Percentiles rank a stretch among this genome's conserved stretches.
These are phyloP conservation scores for Epichloe festucae DNA, from an alignment of 2,329 filamentous ascomycete genomes.

Conservation along the genomic window DNA sequence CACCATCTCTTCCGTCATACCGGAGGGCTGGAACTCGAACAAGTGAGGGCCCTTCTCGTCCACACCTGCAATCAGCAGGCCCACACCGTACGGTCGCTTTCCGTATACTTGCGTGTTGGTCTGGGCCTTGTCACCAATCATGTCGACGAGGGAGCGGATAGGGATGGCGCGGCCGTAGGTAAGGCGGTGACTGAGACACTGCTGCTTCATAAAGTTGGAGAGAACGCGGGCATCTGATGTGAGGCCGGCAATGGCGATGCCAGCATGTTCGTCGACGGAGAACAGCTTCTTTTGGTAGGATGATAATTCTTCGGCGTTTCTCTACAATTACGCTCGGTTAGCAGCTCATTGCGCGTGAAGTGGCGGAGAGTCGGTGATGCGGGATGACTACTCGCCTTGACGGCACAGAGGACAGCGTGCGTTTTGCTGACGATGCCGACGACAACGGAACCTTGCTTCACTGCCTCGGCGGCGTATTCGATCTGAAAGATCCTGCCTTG, in stretches of 20 bases:
- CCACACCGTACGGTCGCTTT: slow-evolving; percentile 90
- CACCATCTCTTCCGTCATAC: slow-evolving; percentile 93
- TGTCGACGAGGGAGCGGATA: slow-evolving; percentile 73
- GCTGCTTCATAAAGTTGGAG: slow-evolving; percentile 99
- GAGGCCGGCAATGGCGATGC: slow-evolving; percentile 89
- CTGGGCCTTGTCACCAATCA: slow-evolving; percentile 94
- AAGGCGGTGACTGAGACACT: slow-evolving; percentile 88
- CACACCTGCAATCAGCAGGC: slow-evolving; percentile 81
- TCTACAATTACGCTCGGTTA: slow-evolving; percentile 34
- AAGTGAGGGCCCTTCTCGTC: slow-evolving; percentile 90
- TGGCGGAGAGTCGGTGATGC: not conserved
- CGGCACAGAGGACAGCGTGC: slow-evolving; percentile 85
- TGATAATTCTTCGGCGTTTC: slow-evolving; percentile 97
- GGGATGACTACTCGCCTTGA: slow-evolving; percentile 56
- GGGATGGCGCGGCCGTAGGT: slow-evolving; percentile 92
- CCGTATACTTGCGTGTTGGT: slow-evolving; percentile 97
- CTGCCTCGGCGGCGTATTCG: slow-evolving; percentile 95
- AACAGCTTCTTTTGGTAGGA: slow-evolving; percentile 99
- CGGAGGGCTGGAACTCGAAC: slow-evolving; percentile 95
- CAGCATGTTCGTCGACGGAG: slow-evolving; percentile 87
- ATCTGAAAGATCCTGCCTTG: slow-evolving; percentile 99
- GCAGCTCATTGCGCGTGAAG: too few species aligned
- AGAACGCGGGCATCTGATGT: slow-evolving; percentile 96
- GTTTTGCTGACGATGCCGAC: slow-evolving; percentile 97
- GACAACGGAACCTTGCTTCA: slow-evolving; percentile 97